Percentiles rank a stretch among this genome's conserved stretches.
These are phyloP conservation scores for Flaveria brownii DNA, from an alignment of 129 eudicot genomes.

Conservation along the genomic window DNA sequence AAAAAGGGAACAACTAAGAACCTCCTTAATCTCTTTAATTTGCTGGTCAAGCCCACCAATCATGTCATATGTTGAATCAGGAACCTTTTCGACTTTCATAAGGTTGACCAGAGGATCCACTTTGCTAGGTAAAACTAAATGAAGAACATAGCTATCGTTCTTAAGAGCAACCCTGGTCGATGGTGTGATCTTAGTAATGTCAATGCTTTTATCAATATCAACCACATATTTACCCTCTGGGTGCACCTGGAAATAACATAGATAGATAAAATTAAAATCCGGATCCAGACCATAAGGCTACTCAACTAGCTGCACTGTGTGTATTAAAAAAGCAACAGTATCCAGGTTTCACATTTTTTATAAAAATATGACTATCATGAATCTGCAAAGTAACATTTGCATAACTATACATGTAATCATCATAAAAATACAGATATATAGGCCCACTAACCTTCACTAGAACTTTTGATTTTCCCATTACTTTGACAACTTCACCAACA, in stretches of 20 bases:
- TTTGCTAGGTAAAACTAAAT: constrained; percentile 87
- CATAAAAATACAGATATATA: background rate
- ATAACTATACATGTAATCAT: background rate
- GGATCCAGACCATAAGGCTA: background rate
- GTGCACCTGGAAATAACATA: constrained; percentile 55
- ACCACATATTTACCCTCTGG: constrained; percentile 94
- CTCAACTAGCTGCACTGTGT: background rate
- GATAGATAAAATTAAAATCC: constrained; percentile 1
- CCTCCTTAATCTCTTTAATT: constrained; percentile 96
- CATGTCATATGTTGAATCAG: constrained; percentile 94
- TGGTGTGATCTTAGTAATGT: constrained; percentile 82
- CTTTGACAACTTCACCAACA: constrained; percentile 96
- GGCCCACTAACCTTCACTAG: constrained; percentile 64
- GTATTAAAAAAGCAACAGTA: too few relatives aligned
- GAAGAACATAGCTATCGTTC: constrained; percentile 91
- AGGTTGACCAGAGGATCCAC: constrained; percentile 91
- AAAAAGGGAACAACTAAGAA: constrained; percentile 25
- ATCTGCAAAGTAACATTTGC: constrained; percentile 7
- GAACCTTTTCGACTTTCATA: constrained; percentile 93
- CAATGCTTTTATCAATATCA: constrained; percentile 81
- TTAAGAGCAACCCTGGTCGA: constrained; percentile 90
- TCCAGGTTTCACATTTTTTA: background rate
- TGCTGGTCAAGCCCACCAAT: constrained; percentile 96
- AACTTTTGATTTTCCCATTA: constrained; percentile 88
- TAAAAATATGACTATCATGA: background rate